phyloP scores from a whole-genome alignment of 106 monocot species.

The Chionographis japonica region DNA sequence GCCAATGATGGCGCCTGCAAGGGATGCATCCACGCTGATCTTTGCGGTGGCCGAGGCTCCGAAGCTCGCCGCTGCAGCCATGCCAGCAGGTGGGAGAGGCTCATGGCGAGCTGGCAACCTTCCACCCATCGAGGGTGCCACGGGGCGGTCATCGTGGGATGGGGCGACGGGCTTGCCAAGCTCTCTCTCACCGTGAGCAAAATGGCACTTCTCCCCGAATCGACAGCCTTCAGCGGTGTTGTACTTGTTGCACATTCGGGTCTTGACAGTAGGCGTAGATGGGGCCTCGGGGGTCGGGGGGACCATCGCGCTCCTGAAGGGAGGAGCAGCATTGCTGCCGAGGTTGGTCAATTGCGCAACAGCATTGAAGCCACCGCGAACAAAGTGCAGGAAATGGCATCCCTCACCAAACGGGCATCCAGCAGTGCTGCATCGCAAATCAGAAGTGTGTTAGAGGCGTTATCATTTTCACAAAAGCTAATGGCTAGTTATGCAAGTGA shows the following conservation, averaged over 20 bases:
- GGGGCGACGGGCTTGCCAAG: constrained; percentile 26
- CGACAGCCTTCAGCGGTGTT: constrained; percentile 47
- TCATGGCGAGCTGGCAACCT: constrained; percentile 14
- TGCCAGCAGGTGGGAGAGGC: constrained; percentile 10
- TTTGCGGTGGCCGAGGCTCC: constrained; percentile 52
- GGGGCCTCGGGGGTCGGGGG: constrained; percentile 11
- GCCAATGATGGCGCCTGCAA: constrained; percentile 49
- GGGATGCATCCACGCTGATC: constrained; percentile 40
- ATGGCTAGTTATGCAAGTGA: too few relatives aligned
- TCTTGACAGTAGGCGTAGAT: constrained; percentile 19
- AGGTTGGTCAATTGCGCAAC: constrained; percentile 19
- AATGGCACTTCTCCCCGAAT: constrained; percentile 45
- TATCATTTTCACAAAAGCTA: too few relatives aligned
- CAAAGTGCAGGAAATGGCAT: constrained; percentile 45
- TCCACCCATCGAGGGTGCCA: constrained; percentile 6
- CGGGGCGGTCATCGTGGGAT: constrained; percentile 11
- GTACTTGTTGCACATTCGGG: constrained; percentile 38
- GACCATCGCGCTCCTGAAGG: constrained; percentile 14
- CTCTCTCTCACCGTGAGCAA: constrained; percentile 45
- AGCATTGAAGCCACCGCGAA: constrained; percentile 35
- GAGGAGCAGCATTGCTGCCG: constrained; percentile 10
- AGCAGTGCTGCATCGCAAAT: constrained; percentile 25
- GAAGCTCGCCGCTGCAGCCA: constrained; percentile 20
- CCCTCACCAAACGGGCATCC: constrained; percentile 47
- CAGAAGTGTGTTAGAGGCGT: too few relatives aligned